A percentile compares a stretch with the other conserved stretches of the same genome.
phyloP scores from a whole-genome alignment of 768 basidiomycete species.

The Psilocybe tampanensis region DNA sequence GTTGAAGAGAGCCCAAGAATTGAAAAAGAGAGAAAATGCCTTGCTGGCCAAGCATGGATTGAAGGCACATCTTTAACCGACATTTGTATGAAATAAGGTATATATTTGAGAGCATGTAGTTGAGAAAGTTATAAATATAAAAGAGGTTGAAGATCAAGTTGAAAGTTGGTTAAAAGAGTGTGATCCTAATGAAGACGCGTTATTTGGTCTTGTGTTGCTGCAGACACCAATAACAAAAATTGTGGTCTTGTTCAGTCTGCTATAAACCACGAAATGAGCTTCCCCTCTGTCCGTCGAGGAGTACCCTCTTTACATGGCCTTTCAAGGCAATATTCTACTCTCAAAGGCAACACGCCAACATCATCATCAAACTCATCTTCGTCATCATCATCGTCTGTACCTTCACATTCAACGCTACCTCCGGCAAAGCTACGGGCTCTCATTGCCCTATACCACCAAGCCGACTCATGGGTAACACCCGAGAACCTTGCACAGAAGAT shows the following conservation, averaged over 20 bases:
- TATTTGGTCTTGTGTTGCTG: constrained; percentile 6
- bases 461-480: constrained; percentile 67
- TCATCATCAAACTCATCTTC: constrained; percentile 20
- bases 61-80: constrained; percentile 57
- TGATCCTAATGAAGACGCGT: background rate
- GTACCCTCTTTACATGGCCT: constrained; percentile 13
- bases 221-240: background rate
- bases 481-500: constrained; percentile 69
- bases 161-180: too few species aligned
- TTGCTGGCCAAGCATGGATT: constrained; percentile 62
- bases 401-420: constrained; percentile 42
- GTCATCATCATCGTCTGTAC: constrained; percentile 19
- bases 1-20: constrained; percentile 51
- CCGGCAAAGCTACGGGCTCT: constrained; percentile 70
- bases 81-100: too few species aligned
- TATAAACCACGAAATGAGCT: constrained; percentile 16
- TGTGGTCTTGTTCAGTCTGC: background rate
- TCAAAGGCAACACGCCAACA: constrained; percentile 9
- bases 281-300: constrained; percentile 15
- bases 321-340: constrained; percentile 9
- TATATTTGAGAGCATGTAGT: background rate
- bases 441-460: constrained; percentile 77
- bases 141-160: too few species aligned
- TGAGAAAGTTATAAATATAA: too few species aligned
- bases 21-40: constrained; percentile 61